phyloP scores from a whole-genome alignment of 1,284 basidiomycete species.

The Pholiota adiposa region DNA sequence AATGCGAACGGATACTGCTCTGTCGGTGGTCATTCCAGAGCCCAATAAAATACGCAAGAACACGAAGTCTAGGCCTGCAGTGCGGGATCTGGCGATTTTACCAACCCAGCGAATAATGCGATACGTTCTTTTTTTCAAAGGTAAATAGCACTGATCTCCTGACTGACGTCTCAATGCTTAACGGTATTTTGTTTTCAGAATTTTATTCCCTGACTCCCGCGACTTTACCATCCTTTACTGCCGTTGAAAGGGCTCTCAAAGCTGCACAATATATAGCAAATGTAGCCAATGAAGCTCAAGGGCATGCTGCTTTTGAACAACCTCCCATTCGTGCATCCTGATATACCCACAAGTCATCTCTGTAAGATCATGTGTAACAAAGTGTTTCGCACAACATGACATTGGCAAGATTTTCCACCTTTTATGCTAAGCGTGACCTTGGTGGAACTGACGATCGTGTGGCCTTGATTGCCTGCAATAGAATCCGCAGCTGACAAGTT shows the following conservation, averaged over 20 bases:
- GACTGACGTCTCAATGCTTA: neutral
- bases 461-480: neutral
- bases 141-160: conserved; percentile 17
- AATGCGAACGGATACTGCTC: conserved; percentile 6
- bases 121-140: conserved; percentile 38
- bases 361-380: neutral
- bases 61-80: conserved; percentile 23
- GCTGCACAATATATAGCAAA: conserved; percentile 31
- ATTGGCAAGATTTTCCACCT: neutral
- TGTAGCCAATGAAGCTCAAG: conserved; percentile 36
- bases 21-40: conserved; percentile 21
- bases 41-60: conserved; percentile 28
- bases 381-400: neutral
- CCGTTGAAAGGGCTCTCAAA: conserved; percentile 32
- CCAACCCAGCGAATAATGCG: conserved; percentile 39
- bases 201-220: conserved; percentile 31
- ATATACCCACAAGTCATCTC: neutral
- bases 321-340: neutral
- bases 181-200: conserved; percentile 24
- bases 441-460: neutral
- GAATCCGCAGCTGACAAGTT: neutral
- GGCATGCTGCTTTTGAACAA: conserved; percentile 27
- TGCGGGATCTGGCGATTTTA: conserved; percentile 38
- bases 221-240: conserved; percentile 23
- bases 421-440: neutral